Percentiles rank a stretch among this genome's conserved stretches.
Conservation (phyloP, 768 basidiomycete genomes). For the Tricholoma matsutake region DNA sequence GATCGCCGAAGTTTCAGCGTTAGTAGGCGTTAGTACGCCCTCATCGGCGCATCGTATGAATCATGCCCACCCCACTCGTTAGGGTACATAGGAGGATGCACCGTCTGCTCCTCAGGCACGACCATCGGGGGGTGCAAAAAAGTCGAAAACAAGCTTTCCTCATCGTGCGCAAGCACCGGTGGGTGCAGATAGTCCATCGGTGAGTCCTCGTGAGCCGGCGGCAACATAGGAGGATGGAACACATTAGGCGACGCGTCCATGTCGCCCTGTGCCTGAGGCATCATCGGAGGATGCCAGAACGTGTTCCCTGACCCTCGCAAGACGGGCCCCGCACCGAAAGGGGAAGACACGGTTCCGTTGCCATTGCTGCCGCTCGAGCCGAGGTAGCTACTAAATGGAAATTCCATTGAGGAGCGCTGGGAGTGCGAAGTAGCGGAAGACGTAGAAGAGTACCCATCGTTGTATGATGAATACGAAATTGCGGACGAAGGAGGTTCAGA, state of each 20-base stretch:
- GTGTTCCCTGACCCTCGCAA: slow-evolving; percentile 57
- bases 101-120: slow-evolving; percentile 31
- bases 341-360: slow-evolving; percentile 19
- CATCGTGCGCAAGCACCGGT: slow-evolving; percentile 56
- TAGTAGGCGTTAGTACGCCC: slow-evolving; percentile 18
- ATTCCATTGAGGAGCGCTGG: slow-evolving; percentile 64
- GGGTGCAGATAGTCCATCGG: slow-evolving; percentile 75
- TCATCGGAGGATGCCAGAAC: slow-evolving; percentile 80
- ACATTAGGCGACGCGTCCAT: slow-evolving; percentile 43
- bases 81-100: slow-evolving; percentile 25
- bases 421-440: slow-evolving; percentile 57
- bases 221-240: slow-evolving; percentile 71
- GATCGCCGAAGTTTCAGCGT: background rate
- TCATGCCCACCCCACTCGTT: slow-evolving; percentile 20
- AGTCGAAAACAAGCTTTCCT: slow-evolving; percentile 54
- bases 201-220: slow-evolving; percentile 47
- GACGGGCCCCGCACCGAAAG: slow-evolving; percentile 39
- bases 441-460: slow-evolving; percentile 57
- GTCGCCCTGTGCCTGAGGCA: slow-evolving; percentile 36
- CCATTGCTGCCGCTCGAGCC: background rate
- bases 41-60: slow-evolving; percentile 21
- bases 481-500: slow-evolving; percentile 60
- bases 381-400: slow-evolving; percentile 53
- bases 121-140: slow-evolving; percentile 47
- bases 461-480: slow-evolving; percentile 58